A percentile compares a stretch with the other conserved stretches of the same genome.
These are phyloP conservation scores for Prosopis cineraria DNA, from an alignment of 306 rosid species.

Conservation along the genomic window DNA sequence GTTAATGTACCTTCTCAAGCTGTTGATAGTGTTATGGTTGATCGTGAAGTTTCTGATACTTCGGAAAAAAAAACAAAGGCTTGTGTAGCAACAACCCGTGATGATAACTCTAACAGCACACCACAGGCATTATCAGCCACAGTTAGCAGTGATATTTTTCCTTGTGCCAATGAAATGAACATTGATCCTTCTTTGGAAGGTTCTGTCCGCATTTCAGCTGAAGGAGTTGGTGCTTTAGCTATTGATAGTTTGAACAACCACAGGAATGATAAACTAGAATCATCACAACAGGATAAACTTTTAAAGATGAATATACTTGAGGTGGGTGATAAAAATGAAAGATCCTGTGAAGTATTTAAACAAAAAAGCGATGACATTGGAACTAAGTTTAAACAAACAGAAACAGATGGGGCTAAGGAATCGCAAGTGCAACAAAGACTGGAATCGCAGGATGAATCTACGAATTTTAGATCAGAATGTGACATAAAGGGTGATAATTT, in stretches of 20 bases:
- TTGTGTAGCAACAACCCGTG: slow-evolving; percentile 34
- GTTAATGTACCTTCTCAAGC: slow-evolving; percentile 40
- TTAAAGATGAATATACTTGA: slow-evolving; percentile 29
- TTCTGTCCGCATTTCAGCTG: slow-evolving; percentile 37
- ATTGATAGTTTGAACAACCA: slow-evolving; percentile 33
- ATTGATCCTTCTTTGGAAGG: slow-evolving; percentile 33
- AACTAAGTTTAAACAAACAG: slow-evolving; percentile 37
- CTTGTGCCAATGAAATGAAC: slow-evolving; percentile 45
- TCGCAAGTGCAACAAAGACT: slow-evolving; percentile 23
- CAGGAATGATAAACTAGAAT: slow-evolving; percentile 36
- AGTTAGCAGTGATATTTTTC: slow-evolving; percentile 19
- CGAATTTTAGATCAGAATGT: slow-evolving; percentile 42
- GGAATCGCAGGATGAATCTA: slow-evolving; percentile 35
- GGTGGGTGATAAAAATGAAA: slow-evolving; percentile 43
- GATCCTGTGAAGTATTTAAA: slow-evolving; percentile 37
- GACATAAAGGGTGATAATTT: slow-evolving; percentile 31
- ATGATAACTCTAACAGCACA: slow-evolving; percentile 34
- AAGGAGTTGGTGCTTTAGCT: slow-evolving; percentile 42
- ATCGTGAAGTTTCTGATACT: slow-evolving; percentile 48
- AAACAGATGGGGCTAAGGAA: slow-evolving; percentile 35
- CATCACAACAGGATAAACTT: slow-evolving; percentile 39
- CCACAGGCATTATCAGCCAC: slow-evolving; percentile 38
- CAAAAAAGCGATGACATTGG: slow-evolving; percentile 30
- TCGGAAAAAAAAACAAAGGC: slow-evolving; percentile 38
- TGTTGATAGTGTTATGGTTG: slow-evolving; percentile 44